Percentiles rank a stretch among this genome's conserved stretches.
Evolutionary conservation across 139 green algal genomes (phyloP).

Genomic region (Chlorella sorokiniana): DNA sequence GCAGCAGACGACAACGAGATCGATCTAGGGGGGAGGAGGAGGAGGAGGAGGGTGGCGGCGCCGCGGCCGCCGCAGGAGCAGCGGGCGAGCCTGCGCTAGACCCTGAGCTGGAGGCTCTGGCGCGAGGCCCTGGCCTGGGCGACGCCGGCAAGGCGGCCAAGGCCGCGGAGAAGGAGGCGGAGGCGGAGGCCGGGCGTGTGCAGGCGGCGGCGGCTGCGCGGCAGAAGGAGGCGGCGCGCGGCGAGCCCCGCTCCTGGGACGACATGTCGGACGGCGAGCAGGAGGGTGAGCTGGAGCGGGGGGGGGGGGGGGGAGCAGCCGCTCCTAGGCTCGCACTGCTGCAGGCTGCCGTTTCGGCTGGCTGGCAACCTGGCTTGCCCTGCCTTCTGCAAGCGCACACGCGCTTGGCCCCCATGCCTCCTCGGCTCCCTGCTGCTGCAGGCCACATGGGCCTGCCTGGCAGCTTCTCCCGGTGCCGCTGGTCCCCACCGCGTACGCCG

Average conservation of each 20-base stretch:
- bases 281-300: constrained; percentile 26
- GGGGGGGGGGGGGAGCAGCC: neutral
- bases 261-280: constrained; percentile 36
- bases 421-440: neutral
- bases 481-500: constrained; percentile 42
- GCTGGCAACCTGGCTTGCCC: no score
- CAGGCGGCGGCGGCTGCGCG: neutral
- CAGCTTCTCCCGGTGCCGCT: constrained; percentile 71
- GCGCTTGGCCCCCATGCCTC: neutral
- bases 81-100: constrained; percentile 5
- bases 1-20: constrained; percentile 34
- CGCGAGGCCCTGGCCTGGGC: neutral
- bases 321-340: neutral
- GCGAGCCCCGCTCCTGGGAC: constrained; percentile 44
- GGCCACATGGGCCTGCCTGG: constrained; percentile 31
- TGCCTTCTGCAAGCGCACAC: no score
- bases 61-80: neutral
- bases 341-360: no score
- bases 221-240: constrained; percentile 5
- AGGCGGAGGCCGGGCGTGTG: neutral
- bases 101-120: constrained; percentile 5
- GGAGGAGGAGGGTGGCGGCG: neutral
- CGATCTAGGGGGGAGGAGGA: constrained; percentile 27
- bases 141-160: neutral
- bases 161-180: neutral